Evolutionary conservation across 2,329 filamentous ascomycete genomes (phyloP).

Genomic region (Ophiostoma ulmi): DNA sequence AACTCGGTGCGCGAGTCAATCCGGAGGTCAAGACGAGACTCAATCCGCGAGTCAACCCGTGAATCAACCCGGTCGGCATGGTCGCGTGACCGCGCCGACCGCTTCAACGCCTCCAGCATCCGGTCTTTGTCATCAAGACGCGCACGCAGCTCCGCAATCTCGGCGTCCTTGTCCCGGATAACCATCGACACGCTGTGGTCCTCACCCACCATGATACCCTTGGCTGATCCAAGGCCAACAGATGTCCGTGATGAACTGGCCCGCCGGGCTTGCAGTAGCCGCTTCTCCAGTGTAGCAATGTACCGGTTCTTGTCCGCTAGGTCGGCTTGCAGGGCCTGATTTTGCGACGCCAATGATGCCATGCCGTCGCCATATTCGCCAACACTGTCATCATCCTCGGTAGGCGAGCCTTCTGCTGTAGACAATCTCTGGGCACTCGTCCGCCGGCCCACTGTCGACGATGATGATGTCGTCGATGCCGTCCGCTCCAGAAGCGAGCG

Average conservation of each 20-base stretch:
- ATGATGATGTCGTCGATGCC: slow-evolving; percentile 61
- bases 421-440: slow-evolving; percentile 44
- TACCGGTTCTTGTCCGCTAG: slow-evolving; percentile 96
- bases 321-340: slow-evolving; percentile 88
- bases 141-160: slow-evolving; percentile 85
- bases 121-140: slow-evolving; percentile 90
- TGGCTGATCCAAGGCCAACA: slow-evolving; percentile 57
- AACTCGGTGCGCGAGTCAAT: slow-evolving; percentile 35
- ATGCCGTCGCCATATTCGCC: slow-evolving; percentile 84
- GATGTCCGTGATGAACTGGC: slow-evolving; percentile 87
- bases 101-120: slow-evolving; percentile 83
- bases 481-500: slow-evolving; percentile 56
- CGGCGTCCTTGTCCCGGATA: slow-evolving; percentile 82
- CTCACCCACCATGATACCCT: slow-evolving; percentile 66
- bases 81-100: slow-evolving; percentile 78
- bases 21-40: slow-evolving; percentile 36
- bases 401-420: slow-evolving; percentile 34
- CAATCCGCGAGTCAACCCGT: slow-evolving; percentile 7
- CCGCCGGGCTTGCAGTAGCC: slow-evolving; percentile 80
- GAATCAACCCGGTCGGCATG: slow-evolving; percentile 58
- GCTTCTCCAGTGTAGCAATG: slow-evolving; percentile 87
- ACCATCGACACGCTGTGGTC: slow-evolving; percentile 68
- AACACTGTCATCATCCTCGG: slow-evolving; percentile 62
- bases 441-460: slow-evolving; percentile 54
- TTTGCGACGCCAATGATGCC: slow-evolving; percentile 77